These are phyloP conservation scores for Pythium rishiriense DNA, from an alignment of 352 stramenopile genomes.

Conservation along the genomic window DNA sequence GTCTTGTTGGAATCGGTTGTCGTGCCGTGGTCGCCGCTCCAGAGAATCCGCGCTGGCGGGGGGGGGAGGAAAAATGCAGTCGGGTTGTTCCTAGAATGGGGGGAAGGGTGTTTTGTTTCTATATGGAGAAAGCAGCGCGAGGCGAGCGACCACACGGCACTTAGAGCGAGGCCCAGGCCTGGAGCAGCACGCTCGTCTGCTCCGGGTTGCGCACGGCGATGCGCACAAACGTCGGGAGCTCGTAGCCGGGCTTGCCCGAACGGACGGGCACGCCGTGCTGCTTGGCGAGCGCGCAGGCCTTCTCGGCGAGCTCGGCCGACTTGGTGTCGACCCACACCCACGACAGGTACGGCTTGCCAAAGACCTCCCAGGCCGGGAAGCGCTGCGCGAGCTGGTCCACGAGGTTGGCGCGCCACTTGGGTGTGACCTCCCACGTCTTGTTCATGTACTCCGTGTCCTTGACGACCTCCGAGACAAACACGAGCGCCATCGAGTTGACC, in stretches of 20 bases:
- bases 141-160: background rate
- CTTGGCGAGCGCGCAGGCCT: slow-evolving; percentile 75
- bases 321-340: slow-evolving; percentile 91
- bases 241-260: slow-evolving; percentile 86
- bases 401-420: slow-evolving; percentile 70
- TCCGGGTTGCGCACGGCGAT: slow-evolving; percentile 80
- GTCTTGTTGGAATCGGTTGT: slow-evolving; percentile 16
- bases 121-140: too few relatives aligned
- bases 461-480: slow-evolving; percentile 82
- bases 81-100: slow-evolving; percentile 8
- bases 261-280: slow-evolving; percentile 84
- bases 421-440: slow-evolving; percentile 83
- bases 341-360: slow-evolving; percentile 75
- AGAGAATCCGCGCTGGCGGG: too few relatives aligned
- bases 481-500: slow-evolving; percentile 90
- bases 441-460: slow-evolving; percentile 78
- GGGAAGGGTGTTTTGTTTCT: too few relatives aligned
- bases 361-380: slow-evolving; percentile 71
- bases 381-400: slow-evolving; percentile 50
- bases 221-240: slow-evolving; percentile 82
- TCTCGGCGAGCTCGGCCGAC: slow-evolving; percentile 45
- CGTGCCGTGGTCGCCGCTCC: background rate
- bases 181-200: slow-evolving; percentile 67
- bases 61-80: too few relatives aligned
- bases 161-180: slow-evolving; percentile 72